These are phyloP conservation scores for Escovopsis weberi DNA, from an alignment of 2,329 filamentous ascomycete species.

Conservation along the genomic window DNA sequence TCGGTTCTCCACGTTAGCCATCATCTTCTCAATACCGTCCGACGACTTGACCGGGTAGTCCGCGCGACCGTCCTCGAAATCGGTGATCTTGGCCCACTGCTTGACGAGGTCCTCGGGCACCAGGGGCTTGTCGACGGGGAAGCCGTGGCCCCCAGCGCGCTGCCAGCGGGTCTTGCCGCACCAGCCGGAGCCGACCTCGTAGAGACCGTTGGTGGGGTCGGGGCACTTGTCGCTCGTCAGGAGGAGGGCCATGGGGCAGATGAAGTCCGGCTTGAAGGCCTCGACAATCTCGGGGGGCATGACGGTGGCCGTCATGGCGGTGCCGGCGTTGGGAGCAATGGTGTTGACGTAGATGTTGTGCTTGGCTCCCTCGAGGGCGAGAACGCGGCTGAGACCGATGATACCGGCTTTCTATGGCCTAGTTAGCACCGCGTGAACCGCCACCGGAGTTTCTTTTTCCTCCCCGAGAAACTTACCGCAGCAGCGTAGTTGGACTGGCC, in stretches of 20 bases:
- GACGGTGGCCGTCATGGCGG: constrained; percentile 84
- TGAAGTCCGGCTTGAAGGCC: constrained; percentile 98
- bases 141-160: constrained; percentile 74
- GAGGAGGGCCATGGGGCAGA: constrained; percentile 80
- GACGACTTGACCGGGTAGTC: constrained; percentile 72
- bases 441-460: too few species aligned
- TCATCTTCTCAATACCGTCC: constrained; percentile 61
- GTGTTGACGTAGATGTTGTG: constrained; percentile 98
- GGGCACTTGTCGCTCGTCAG: constrained; percentile 79
- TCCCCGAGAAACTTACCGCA: constrained; percentile 41
- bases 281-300: constrained; percentile 96
- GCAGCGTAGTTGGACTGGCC: constrained; percentile 96
- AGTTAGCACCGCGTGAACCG: not conserved
- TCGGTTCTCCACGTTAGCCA: constrained; percentile 75
- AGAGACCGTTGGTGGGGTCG: constrained; percentile 71
- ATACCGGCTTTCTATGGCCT: constrained; percentile 64
- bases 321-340: constrained; percentile 94
- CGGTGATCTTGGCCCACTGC: constrained; percentile 62
- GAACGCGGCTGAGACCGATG: constrained; percentile 82
- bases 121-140: constrained; percentile 72
- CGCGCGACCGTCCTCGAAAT: constrained; percentile 77
- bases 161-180: constrained; percentile 88
- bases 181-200: constrained; percentile 94
- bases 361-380: constrained; percentile 86
- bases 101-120: constrained; percentile 73